These are phyloP conservation scores for Podaxis sp. DNA, from an alignment of 768 basidiomycete species.

Conservation along the genomic window DNA sequence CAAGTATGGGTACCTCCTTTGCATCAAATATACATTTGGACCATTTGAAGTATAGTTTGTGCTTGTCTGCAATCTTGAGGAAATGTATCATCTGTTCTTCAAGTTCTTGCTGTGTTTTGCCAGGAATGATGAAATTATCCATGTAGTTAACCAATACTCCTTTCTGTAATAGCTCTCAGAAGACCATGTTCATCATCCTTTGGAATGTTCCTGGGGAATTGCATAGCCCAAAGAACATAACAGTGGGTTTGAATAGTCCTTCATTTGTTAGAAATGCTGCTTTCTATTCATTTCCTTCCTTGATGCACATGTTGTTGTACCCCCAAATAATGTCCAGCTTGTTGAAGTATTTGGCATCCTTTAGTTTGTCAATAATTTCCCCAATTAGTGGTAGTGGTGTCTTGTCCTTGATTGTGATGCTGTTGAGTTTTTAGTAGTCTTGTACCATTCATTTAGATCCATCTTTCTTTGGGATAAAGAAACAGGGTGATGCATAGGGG, in stretches of 20 bases:
- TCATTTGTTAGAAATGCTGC: neutral
- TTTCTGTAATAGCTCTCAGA: neutral
- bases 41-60: too few relatives aligned
- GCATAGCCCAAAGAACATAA: constrained; percentile 13
- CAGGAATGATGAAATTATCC: constrained; percentile 31
- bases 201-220: constrained; percentile 16
- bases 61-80: neutral
- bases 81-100: constrained; percentile 11
- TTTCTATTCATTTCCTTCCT: neutral
- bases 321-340: neutral
- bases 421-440: constrained; percentile 30
- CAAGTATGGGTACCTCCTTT: too few relatives aligned
- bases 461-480: constrained; percentile 21
- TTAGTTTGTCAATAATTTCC: constrained; percentile 24
- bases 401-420: constrained; percentile 26
- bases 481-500: constrained; percentile 19
- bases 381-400: constrained; percentile 31
- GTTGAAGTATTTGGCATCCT: neutral
- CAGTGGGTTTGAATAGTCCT: constrained; percentile 5
- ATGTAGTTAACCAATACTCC: constrained; percentile 33
- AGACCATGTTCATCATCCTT: constrained; percentile 5
- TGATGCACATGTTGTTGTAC: constrained; percentile 3
- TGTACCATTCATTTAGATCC: constrained; percentile 23
- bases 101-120: constrained; percentile 10
- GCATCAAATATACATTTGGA: too few relatives aligned